Base-by-base conservation (phyloP, 23 red algal species). In the Gracilariopsis chorda region DNA sequence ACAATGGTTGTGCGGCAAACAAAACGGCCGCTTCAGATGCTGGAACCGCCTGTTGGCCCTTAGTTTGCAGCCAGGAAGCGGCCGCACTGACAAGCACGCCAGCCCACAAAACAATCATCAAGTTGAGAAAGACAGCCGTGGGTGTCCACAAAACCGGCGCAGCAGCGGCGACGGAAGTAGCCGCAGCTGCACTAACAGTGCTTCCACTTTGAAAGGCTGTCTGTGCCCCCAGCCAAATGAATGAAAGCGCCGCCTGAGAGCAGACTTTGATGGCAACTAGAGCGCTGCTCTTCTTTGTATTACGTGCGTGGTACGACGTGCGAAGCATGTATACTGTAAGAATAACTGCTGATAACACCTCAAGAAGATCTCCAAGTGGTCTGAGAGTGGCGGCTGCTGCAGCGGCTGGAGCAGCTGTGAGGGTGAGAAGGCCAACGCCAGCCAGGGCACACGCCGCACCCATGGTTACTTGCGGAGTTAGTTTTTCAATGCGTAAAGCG, bases 201-300 rank as follows among this genome's bases (percentile, higher is more conserved):
- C 2, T 48, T 24, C 30, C 63, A 23, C 33, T 74, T 24, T 3
- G 51, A 24, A 58, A 17, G 14, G 48, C 2, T 8, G 48, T 16
- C 1, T 53, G 44, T 1, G 39, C 76, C 0, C 76, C 76, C 17
- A 88, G 69, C 75, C 78, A 94, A 14, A 82, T 47, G 6, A 98
- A 28, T 0, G 88, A 78, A 27, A 92, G 83, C 16, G 86, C 20
- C 1, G 95, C 78, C 62, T 98, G 95, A 16, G 86, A 56, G 21
- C 80, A 47, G n/a, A 94, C 88, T 48, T 98, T 98, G 34, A 90
- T 72, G 2, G 90, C 71, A 12, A 84, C 84, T n/a, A 98, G 75
- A 13, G 74, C 55, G 13, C 62, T 40, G 17, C 84, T 52, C 25
- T 72, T 67, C 51, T 73, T 61, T 5, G 69, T 47, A n/a, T 33